A percentile compares a stretch with the other conserved stretches of the same genome.
These are phyloP conservation scores for Verticillium alfalfae DNA, from an alignment of 2,329 filamentous ascomycete species.

Conservation along the genomic window DNA sequence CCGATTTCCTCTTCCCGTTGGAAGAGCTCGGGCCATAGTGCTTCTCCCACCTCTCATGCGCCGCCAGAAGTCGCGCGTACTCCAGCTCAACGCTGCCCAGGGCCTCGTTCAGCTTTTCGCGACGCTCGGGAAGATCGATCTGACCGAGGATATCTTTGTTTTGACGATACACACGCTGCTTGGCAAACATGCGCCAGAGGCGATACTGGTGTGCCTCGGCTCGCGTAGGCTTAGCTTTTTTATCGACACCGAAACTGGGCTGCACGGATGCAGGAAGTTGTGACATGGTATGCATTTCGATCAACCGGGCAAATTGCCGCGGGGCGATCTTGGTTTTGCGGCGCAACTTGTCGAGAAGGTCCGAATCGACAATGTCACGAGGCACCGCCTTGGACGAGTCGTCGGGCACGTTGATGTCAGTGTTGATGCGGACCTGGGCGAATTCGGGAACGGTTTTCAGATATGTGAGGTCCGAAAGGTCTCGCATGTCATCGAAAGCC, in stretches of 20 bases:
- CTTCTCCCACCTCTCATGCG: slow-evolving; percentile 31
- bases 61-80: slow-evolving; percentile 60
- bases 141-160: slow-evolving; percentile 68
- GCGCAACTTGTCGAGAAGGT: slow-evolving; percentile 51
- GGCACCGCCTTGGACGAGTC: slow-evolving; percentile 33
- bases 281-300: slow-evolving; percentile 71
- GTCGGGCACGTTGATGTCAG: slow-evolving; percentile 39
- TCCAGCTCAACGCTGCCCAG: slow-evolving; percentile 64
- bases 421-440: slow-evolving; percentile 48
- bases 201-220: slow-evolving; percentile 58
- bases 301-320: slow-evolving; percentile 68
- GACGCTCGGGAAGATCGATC: slow-evolving; percentile 61
- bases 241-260: slow-evolving; percentile 39
- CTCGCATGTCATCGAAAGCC: slow-evolving; percentile 73
- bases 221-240: slow-evolving; percentile 37
- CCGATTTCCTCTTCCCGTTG: slow-evolving; percentile 41
- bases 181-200: slow-evolving; percentile 71
- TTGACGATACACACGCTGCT: slow-evolving; percentile 69
- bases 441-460: slow-evolving; percentile 58
- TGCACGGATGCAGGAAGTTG: slow-evolving; percentile 51
- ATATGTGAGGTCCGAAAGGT: slow-evolving; percentile 65
- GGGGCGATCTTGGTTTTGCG: slow-evolving; percentile 64
- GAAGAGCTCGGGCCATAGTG: slow-evolving; percentile 17
- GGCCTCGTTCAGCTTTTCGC: slow-evolving; percentile 67
- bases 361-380: slow-evolving; percentile 51